Percentiles rank a stretch among this genome's conserved stretches.
phyloP scores from a whole-genome alignment of 495 filamentous ascomycete species.

The Sordaria brevicollis region DNA sequence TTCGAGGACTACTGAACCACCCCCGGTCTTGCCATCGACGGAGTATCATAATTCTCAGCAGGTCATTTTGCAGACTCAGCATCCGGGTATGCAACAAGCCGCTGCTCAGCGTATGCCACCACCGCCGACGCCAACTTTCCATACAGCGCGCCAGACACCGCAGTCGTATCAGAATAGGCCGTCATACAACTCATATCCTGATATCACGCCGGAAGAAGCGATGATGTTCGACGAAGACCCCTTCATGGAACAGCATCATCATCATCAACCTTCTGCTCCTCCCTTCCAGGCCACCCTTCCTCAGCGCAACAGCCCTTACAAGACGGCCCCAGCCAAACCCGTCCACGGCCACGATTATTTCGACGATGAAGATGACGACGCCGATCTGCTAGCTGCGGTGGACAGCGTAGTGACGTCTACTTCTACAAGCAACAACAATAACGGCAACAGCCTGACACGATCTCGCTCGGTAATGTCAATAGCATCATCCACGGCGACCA shows the following conservation, averaged over 20 bases:
- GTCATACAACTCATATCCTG: background rate
- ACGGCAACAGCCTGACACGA: constrained; percentile 9
- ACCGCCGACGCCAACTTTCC: background rate
- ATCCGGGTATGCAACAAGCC: background rate
- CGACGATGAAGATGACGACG: constrained; percentile 60
- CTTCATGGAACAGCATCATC: constrained; percentile 8
- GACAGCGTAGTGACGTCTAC: constrained; percentile 44
- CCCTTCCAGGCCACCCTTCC: background rate
- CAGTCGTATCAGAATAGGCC: background rate
- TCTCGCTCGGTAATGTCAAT: constrained; percentile 24
- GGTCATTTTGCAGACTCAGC: constrained; percentile 39
- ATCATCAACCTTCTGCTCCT: background rate
- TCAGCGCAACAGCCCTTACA: background rate
- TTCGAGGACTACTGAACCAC: background rate
- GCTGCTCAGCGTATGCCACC: background rate
- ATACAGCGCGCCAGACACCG: background rate
- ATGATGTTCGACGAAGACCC: constrained; percentile 33
- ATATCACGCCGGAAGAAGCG: constrained; percentile 25
- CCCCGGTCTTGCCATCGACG: background rate
- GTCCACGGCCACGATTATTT: constrained; percentile 41
- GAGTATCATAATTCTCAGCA: constrained; percentile 11
- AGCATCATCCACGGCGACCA: constrained; percentile 25
- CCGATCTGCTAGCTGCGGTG: constrained; percentile 56
- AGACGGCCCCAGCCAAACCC: background rate
- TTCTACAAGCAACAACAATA: constrained; percentile 8